Percentiles rank a stretch among this genome's conserved stretches.
Conservation (phyloP, 208 protist genomes). For the Naegleria lovaniensis region DNA sequence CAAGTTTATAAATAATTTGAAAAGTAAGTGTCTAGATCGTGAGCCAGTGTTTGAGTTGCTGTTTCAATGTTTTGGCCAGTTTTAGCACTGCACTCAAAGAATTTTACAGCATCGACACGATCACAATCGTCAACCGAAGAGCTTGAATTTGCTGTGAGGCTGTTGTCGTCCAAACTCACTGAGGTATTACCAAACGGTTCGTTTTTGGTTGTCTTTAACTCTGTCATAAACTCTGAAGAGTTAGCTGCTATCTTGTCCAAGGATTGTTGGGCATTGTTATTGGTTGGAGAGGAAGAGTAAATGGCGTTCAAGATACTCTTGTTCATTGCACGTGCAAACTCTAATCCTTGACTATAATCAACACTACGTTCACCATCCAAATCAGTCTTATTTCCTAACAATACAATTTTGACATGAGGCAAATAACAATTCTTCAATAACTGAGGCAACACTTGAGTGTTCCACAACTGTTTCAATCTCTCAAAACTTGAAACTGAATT, state of each 20-base stretch:
- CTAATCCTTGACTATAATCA: not conserved
- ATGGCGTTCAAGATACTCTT: not conserved
- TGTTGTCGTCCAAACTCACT: not conserved
- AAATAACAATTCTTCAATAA: not conserved
- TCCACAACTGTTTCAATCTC: not conserved
- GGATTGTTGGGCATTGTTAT: not conserved
- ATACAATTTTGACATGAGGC: not conserved
- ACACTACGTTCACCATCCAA: not conserved
- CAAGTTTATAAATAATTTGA: not conserved
- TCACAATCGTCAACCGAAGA: not conserved
- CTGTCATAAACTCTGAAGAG: not conserved
- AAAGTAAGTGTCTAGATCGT: not conserved
- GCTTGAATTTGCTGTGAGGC: not conserved
- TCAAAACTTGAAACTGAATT: not conserved
- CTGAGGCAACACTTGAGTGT: not conserved
- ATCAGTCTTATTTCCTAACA: not conserved
- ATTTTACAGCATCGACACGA: not conserved
- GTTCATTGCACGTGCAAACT: not conserved
- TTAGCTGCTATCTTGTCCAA: not conserved
- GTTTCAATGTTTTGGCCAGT: not conserved
- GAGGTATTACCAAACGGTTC: not conserved
- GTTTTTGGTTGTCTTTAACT: not conserved
- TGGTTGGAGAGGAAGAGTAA: not conserved
- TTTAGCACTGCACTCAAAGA: conserved; percentile 3
- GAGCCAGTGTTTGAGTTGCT: not conserved